Percentiles rank a stretch among this genome's conserved stretches.
Evolutionary conservation across 2,329 filamentous ascomycete genomes (phyloP).

Genomic region (Cladosporium sp.): DNA sequence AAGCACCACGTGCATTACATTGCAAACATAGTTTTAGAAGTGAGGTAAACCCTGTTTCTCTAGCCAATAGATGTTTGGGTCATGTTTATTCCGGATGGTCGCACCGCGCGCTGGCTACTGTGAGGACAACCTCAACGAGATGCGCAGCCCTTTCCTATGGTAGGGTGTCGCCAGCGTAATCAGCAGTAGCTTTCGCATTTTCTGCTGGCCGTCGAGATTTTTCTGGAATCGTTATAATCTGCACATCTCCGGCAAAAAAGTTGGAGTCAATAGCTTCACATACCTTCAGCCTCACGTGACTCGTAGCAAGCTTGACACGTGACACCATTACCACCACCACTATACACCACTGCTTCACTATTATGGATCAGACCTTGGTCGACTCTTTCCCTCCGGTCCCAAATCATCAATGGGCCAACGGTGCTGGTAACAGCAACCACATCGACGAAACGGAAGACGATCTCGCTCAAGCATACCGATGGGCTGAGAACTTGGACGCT

Average conservation of each 20-base stretch:
- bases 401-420: neutral
- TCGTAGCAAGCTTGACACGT: neutral
- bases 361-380: neutral
- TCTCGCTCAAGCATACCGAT: neutral
- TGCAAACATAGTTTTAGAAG: neutral
- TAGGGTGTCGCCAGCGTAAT: no score
- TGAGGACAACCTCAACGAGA: neutral
- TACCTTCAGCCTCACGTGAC: neutral
- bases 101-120: neutral
- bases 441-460: neutral
- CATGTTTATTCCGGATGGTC: neutral
- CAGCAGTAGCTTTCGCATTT: neutral
- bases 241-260: neutral
- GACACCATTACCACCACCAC: neutral
- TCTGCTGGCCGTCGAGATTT: neutral
- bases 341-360: neutral
- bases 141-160: neutral
- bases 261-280: neutral
- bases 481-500: neutral
- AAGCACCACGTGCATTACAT: neutral
- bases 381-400: neutral
- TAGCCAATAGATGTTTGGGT: neutral
- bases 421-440: neutral
- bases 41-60: neutral
- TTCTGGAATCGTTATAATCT: neutral